phyloP scores from a whole-genome alignment of 768 basidiomycete species.

The Leucosporidium creatinivorum region DNA sequence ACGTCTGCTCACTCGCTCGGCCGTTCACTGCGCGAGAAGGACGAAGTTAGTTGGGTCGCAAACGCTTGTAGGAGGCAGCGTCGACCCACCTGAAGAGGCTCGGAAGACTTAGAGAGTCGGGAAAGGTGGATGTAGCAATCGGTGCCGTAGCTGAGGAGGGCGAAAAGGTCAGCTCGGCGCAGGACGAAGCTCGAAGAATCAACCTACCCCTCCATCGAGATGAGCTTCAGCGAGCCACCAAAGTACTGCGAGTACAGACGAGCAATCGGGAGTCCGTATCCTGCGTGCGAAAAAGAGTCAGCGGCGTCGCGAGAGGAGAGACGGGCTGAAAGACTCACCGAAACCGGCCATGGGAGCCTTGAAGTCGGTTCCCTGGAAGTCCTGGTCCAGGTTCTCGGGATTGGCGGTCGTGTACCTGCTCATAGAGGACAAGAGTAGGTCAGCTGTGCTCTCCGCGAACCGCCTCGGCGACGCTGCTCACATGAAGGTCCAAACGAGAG shows the following conservation, averaged over 20 bases:
- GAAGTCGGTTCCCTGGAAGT: conserved; percentile 62
- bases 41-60: no score
- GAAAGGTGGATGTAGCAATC: conserved; percentile 77
- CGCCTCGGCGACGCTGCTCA: conserved; percentile 45
- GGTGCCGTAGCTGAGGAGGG: conserved; percentile 55
- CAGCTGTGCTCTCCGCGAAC: conserved; percentile 40
- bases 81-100: conserved; percentile 24
- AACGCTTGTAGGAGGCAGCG: no score
- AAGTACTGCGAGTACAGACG: conserved; percentile 77
- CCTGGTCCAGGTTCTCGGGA: conserved; percentile 36
- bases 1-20: no score
- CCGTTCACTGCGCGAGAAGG: no score
- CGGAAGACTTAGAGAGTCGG: conserved; percentile 21
- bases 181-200: no score
- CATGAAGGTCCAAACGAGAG: conserved; percentile 98
- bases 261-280: neutral
- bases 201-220: conserved; percentile 84
- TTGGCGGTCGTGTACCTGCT: conserved; percentile 39
- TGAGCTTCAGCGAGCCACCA: conserved; percentile 77
- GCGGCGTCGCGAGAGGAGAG: neutral
- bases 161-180: neutral
- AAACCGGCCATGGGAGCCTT: conserved; percentile 96
- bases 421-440: conserved; percentile 13
- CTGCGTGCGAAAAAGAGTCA: neutral
- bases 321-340: conserved; percentile 27